Conservation (phyloP, 2,329 filamentous ascomycete genomes). For the Sporothrix pseudoabietina region DNA sequence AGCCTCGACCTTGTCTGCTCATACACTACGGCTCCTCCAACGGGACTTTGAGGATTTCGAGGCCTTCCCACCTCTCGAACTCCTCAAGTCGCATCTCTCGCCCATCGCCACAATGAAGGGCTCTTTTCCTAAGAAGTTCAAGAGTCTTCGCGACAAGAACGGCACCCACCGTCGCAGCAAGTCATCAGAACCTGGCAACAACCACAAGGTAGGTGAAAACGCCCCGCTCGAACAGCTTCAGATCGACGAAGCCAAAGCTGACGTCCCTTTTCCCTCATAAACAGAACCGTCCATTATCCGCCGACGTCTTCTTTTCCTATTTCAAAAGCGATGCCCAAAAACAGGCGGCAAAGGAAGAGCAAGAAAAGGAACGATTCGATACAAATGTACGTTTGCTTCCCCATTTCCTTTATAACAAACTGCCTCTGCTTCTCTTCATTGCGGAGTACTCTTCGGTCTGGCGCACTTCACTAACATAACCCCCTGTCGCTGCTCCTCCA, state of each 20-base stretch:
- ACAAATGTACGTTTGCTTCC: constrained; percentile 27
- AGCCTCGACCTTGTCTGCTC: not conserved
- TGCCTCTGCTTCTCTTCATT: constrained; percentile 10
- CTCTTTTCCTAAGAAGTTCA: constrained; percentile 63
- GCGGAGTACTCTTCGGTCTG: not conserved
- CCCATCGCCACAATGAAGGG: constrained; percentile 51
- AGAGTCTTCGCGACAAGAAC: constrained; percentile 70
- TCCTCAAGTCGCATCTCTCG: not conserved
- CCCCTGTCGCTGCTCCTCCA: constrained; percentile 34
- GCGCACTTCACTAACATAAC: not conserved
- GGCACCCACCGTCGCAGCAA: constrained; percentile 56
- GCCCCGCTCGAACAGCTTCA: not conserved
- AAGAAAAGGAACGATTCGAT: constrained; percentile 46
- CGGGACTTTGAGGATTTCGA: constrained; percentile 8
- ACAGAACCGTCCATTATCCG: constrained; percentile 55
- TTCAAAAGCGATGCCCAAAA: constrained; percentile 64
- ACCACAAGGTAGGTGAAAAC: constrained; percentile 49
- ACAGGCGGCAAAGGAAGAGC: constrained; percentile 58
- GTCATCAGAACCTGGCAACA: constrained; percentile 54
- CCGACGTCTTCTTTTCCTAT: constrained; percentile 63
- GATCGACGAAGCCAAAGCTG: not conserved
- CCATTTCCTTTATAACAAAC: not conserved
- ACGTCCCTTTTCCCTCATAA: not conserved
- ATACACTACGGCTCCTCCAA: not conserved
- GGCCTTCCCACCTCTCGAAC: constrained; percentile 3